Base-by-base conservation (phyloP, 1,284 basidiomycete genomes). In the Coniferiporia weirii region DNA sequence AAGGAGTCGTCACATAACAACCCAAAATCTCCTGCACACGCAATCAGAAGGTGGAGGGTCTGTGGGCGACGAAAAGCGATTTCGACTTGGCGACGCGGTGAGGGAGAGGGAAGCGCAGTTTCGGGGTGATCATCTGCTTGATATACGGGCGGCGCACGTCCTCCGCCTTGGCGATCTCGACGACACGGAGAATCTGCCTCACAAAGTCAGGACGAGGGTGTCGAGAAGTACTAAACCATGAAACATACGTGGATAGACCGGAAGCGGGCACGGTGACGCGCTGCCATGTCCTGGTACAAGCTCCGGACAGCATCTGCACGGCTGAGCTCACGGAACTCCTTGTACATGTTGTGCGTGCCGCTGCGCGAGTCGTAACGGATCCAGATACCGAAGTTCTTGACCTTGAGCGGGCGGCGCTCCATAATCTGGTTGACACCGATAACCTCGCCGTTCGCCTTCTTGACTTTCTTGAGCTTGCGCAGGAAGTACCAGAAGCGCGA, bases 321-420 rank as follows among this genome's bases (percentile, higher is more conserved):
- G 68, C 84, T 85, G 67, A 99, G 87, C 68, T 97, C 96, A 72
- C 95, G 93, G 91, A 93, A 98, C 82, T 99, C 96, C 84, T 90
- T 91, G 83, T 91, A 91, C 89, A 91, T 90, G 85, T 98, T 97
- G 87, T 97, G 95, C 60, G 95, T 98, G 65, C 95, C 95, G 53
- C 93, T 96, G 70, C 94, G 93, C 60, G 95, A 97, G 79, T 97
- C 96, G 80, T 99, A 99, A 69, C 97, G 93, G 74, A 99, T 79
- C 96, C 96, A 99, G 80, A 99, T 93, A 70, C 95, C 97, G 73
- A 99, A 98, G 90, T 98, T 98, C 87, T 99, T 99, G 75, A 98
- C 91, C 81, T 96, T 95, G 75, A 95, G 76, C 43, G 97, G 96
- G 78, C 91, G 93, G 84, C 93, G 95, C 82, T 99, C 96, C 70